A percentile compares a stretch with the other conserved stretches of the same genome.
phyloP scores from a whole-genome alignment of 192 early-diverging fungal genomes.

The Endogone sp. region DNA sequence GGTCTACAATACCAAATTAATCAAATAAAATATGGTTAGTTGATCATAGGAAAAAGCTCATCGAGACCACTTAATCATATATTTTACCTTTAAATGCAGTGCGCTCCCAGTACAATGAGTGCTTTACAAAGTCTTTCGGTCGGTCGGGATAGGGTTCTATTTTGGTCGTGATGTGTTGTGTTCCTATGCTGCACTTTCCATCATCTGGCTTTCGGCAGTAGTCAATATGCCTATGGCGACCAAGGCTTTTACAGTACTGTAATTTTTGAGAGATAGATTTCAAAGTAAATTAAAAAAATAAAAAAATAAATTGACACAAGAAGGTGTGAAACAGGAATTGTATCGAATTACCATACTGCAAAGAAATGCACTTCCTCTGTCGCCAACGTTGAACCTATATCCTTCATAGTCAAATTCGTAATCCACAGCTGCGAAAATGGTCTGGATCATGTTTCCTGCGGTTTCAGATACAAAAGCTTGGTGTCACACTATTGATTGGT shows the following conservation, averaged over 20 bases:
- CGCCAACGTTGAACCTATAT: slow-evolving; percentile 28
- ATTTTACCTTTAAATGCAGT: slow-evolving; percentile 23
- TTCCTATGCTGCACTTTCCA: neutral
- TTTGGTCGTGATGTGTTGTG: neutral
- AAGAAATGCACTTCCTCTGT: slow-evolving; percentile 21
- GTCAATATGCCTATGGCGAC: slow-evolving; percentile 13
- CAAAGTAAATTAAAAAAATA: neutral
- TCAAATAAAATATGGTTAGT: too few species aligned
- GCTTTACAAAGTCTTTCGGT: slow-evolving; percentile 1
- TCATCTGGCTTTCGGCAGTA: neutral
- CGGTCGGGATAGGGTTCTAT: neutral
- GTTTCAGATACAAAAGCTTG: too few species aligned
- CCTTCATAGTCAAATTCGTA: slow-evolving; percentile 24
- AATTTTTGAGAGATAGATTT: neutral
- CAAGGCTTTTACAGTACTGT: slow-evolving; percentile 5
- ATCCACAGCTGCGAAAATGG: slow-evolving; percentile 22
- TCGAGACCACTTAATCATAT: neutral
- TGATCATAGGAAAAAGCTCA: neutral
- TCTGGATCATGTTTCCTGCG: slow-evolving; percentile 38
- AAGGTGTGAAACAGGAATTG: neutral
- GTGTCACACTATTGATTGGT: too few species aligned
- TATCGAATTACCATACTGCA: slow-evolving; percentile 12
- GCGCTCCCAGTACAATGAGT: slow-evolving; percentile 29
- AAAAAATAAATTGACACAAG: neutral
- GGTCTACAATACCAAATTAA: neutral